Evolutionary conservation across 805 yeast species (phyloP), one percentile per base, ranked within the genome.

Genomic region (Starmerella tilneyi): DNA sequence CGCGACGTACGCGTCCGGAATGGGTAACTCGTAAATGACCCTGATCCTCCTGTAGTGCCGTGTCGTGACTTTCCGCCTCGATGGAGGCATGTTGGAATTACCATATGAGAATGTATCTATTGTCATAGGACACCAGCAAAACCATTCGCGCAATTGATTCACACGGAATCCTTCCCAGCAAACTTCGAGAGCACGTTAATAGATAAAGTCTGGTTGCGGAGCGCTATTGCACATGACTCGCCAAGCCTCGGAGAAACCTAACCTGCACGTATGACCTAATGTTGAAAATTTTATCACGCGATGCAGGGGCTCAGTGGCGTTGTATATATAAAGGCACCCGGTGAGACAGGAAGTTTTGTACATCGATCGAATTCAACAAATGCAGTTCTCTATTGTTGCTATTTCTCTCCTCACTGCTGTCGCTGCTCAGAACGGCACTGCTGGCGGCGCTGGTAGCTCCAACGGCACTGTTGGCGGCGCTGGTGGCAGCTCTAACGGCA

Each of bases 321-420:
- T n/a, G 27, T 12, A 28, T 40, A 43, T 42, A 43, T 43, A 46
- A 22, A 20, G 40, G 21, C 17, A 19, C 19, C 13, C 23, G n/a
- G 36, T 17, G 9, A 16, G 5, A 17, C 35, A 17, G 21, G n/a
- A 36, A 16, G 11, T 32, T 8, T 7, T 12, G 12, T 9, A 3
- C 30, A 23, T 30, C 3, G 22, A 36, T 24, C 29, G 13, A 22
- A 5, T 13, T 16, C 17, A 6, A 7, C 34, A 31, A 41, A 53
- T 53, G 57, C 54, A 50, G 54, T 31, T 39, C 48, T 30, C 50
- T 27, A 22, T 47, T 32, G 40, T 54, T 33, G 51, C 54, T 34
- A 53, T 53, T 28, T n/a, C 56, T 29, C 45, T 48, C 45, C 45
- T 47, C 37, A 47, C 56, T 40, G 46, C 43, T 30, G 48, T 47